A percentile compares a stretch with the other conserved stretches of the same genome.
These are phyloP conservation scores for Rhynchospora pubera DNA, from an alignment of 176 grass and related monocot genomes.

Conservation along the genomic window DNA sequence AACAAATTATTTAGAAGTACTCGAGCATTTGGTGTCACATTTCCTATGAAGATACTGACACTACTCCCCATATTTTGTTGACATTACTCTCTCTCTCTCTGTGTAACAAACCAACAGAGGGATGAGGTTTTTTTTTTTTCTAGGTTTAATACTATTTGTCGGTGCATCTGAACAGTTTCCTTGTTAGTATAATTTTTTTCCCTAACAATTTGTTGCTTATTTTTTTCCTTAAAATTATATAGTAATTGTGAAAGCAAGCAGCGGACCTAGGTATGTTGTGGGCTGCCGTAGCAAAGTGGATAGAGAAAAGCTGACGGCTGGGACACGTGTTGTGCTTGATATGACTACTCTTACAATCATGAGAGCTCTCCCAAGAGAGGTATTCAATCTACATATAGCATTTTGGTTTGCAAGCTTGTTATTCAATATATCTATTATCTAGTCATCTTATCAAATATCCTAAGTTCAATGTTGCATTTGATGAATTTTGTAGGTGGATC, in stretches of 20 bases:
- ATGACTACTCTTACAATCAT: slow-evolving; percentile 99
- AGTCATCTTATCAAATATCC: not conserved
- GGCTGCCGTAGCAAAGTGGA: slow-evolving; percentile 93
- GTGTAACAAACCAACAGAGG: not conserved
- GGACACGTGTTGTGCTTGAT: slow-evolving; percentile 89
- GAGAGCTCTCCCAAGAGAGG: slow-evolving; percentile 82
- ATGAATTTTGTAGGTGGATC: slow-evolving; percentile 61
- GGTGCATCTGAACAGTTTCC: not conserved
- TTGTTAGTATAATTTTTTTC: not conserved
- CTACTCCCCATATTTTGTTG: not conserved
- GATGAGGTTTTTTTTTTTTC: not conserved
- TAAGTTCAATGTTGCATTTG: slow-evolving; percentile 4
- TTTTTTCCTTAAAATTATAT: not conserved
- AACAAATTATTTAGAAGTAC: not conserved
- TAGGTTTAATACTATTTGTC: not conserved
- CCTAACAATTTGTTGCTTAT: not conserved
- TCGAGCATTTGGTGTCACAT: not conserved
- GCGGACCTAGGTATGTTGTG: slow-evolving; percentile 89
- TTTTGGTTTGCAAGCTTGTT: not conserved
- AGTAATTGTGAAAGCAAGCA: slow-evolving; percentile 97
- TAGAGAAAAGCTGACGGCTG: slow-evolving; percentile 73
- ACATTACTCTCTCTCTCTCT: not conserved
- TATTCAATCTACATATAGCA: slow-evolving; percentile 16
- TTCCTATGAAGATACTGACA: not conserved
- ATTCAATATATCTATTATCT: slow-evolving; percentile 9